Evolutionary conservation across 106 monocot species (phyloP), one percentile per base, ranked within the genome.

Genomic region (Platanthera zijinensis): DNA sequence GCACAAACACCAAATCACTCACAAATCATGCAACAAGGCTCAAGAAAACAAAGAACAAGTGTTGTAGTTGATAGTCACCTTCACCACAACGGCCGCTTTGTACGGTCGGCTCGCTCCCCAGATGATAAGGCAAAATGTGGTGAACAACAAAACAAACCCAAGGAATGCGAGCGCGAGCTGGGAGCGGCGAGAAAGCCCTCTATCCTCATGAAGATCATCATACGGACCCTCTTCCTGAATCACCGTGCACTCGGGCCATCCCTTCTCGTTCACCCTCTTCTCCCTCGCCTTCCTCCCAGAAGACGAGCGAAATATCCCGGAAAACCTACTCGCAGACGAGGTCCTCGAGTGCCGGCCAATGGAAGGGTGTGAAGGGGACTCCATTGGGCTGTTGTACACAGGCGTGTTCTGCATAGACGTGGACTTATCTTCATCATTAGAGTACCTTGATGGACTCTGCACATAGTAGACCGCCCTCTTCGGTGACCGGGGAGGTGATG

Each of bases 271-370:
- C 79, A 78, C n/a, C 73, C 79, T 71, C 81, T 88, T 87, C 81
- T 78, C 73, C n/a, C 82, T 83, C 5, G 80, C 79, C 76, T 92
- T 90, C 18, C 86, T 56, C 7, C 88, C 89, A 5, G 92, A 89
- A 39, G 86, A 89, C 0, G 86, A 89, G 32, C 86, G 78, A 61
- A 99, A 86, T 6, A 85, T 85, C 32, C 97, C 97, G 8, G 97
- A 99, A 80, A 94, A 94, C 22, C 97, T 81, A 80, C 91, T 92
- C 3, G 86, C 89, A 0, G 97, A 94, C 7, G 96, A 96, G 78
- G 87, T 77, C 68, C 93, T 82, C 18, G 95, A 92, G 83, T 95
- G 95, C 48, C 87, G 87, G 48, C 95, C 91, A 50, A 73, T 81
- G 13, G 87, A 90, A 51, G 90, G 90, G 75, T 90, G 90, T 0